Base-by-base conservation (phyloP, 1,284 basidiomycete species). In the Porodaedalea pini region DNA sequence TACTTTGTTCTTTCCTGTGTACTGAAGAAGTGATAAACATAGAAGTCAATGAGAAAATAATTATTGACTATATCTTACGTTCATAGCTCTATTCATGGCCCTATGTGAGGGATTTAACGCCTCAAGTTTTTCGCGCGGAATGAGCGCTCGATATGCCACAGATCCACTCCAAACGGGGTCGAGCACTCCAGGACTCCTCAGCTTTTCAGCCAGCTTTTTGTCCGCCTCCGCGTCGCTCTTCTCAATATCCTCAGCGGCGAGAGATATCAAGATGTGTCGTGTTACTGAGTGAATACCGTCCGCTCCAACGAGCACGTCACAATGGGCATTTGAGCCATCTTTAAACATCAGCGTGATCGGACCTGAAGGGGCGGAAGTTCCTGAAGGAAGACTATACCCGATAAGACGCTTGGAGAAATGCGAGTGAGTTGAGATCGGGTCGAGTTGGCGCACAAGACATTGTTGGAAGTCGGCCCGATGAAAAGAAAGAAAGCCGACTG, bases 261-360 rank as follows among this genome's bases (percentile, higher is more conserved):
- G 51, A 6, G 39, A 31, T 4, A 55, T 21, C 56, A 61, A 27
- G 17, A 21, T 25, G 21, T 51, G 51, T 19, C 60, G 67, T 2
- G 68, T 68, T 3, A 61, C 62, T 0, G 70, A 73, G 49, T 69
- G 68, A 48, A 75, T 62, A 0, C 81, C 80, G 58, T 82, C 80
- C 0, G 78, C 77, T 25, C 78, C 80, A 23, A 82, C 67, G 15
- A 81, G 70, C 10, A 81, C 44, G 57, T 82, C 78, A 61, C 75
- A 78, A 2, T 68, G 65, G 2, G 75, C 72, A 0, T 67, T 68
- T 1, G 73, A 67, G 2, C 76, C 78, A 56, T 82, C 77, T 4
- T 68, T 47, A 61, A 82, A 82, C 11, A 66, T 59, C n/a, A 82
- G 63, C 6, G 61, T 66, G 17, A 80, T 70, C 21, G 19, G 41